Evolutionary conservation across 225 moss, liverwort and hornwort species (phyloP), one percentile per base, ranked within the genome.

Genomic region (Marchantia paleacea): DNA sequence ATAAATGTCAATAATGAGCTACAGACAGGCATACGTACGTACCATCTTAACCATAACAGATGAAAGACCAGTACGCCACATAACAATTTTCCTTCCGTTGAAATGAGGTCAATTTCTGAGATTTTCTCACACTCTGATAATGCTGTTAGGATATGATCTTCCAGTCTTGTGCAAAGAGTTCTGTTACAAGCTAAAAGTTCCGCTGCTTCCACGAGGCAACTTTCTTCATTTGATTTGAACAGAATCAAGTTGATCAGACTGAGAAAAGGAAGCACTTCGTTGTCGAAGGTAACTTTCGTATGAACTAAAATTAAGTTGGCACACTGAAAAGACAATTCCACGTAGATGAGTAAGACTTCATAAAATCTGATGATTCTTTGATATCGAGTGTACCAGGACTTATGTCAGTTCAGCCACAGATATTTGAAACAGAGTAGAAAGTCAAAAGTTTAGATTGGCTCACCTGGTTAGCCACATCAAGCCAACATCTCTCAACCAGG

Each of bases 21-120:
- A 29, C 19, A 10, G 31, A 14, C 18, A 10, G 11, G 55, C 22
- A 29, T 15, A n/a, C 11, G 51, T 15, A 78, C 87, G 86, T 88
- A 96, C 96, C 96, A 90, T 72, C 89, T 88, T 82, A 92, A 81
- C 92, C 92, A 89, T 72, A 90, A 31, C 52, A 88, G 81, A 73
- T 88, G 80, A 86, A 93, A 90, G 73, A 91, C 67, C 74, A 91
- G 82, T 68, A 89, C 92, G 48, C 81, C 81, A 79, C 78, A 84
- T 63, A 93, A 83, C 12, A 81, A 78, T 76, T 83, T 72, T 77
- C 81, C 88, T 19, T 90, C 91, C 24, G 85, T 83, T 53, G 92
- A 88, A 54, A 69, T 55, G 3, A 67, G 74, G 51, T 88, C 86
- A 84, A 84, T 78, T 24, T 76, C 26, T 30, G 86, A 81, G 75